Base-by-base conservation (phyloP, 2,329 filamentous ascomycete genomes). In the Fusarium proliferatum region DNA sequence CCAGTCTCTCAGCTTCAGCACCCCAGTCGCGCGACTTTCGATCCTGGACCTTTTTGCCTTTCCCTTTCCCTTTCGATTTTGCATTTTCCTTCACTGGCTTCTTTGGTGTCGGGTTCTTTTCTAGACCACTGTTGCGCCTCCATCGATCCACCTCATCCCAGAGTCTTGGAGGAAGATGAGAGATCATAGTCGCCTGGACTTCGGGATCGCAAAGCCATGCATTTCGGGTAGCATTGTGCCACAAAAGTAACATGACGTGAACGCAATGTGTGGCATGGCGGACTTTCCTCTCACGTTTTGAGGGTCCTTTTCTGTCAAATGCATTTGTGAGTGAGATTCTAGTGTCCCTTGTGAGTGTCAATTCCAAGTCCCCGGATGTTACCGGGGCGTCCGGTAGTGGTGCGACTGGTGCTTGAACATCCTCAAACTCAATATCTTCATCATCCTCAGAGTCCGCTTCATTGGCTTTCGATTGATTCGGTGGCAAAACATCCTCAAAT, bases 141-240 rank as follows among this genome's bases (percentile, higher is more conserved):
- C 93, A 96, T 72, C 89, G 91, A 49, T 94, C 90, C 17, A 96
- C 86, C 78, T 95, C 93, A 19, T 90, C 89, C 83, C 89, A 92
- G 9, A 96, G 85, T 10, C 88, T 88, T 0, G 89, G 86, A 0
- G 93, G 88, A 11, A 97, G 77, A 64, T 94, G 91, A n/a, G 91
- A 90, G 8, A 96, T 86, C 79, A 98, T 86, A 21, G 91, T 92
- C 16, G 91, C 90, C 70, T 96, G 94, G 1, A 97, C 86, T 70
- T 93, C 89, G 7, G 87, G 81, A 76, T 98, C 93, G 75, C 94
- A 94, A 26, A 95, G 84, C 92, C 96, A 98, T 1, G 90, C 86
- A 80, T 98, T 98, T 46, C 94, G 90, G 19, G 96, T 83, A 1
- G 94, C 89, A 79, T 98, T 98, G 80, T 98, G 95, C 87, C 93